A percentile compares a stretch with the other conserved stretches of the same genome.
phyloP scores from a whole-genome alignment of 192 early-diverging fungal species.

The Podila epicladia region DNA sequence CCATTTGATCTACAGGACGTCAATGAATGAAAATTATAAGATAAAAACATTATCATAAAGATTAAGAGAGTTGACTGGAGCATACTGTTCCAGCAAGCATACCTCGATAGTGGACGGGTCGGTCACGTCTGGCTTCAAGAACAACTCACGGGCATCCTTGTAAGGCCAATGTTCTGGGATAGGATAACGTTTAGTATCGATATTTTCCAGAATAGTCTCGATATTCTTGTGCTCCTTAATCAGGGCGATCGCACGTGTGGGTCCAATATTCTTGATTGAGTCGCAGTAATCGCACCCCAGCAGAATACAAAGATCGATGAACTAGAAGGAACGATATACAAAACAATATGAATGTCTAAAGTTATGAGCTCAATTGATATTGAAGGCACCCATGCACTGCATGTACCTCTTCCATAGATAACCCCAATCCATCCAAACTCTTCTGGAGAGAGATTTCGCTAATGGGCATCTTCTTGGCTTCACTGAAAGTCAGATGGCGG shows the following conservation, averaged over 20 bases:
- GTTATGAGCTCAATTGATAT: no score
- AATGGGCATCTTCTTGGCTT: constrained; percentile 90
- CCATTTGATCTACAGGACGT: constrained; percentile 68
- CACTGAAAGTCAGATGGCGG: constrained; percentile 93
- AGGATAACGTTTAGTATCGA: constrained; percentile 82
- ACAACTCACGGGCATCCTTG: constrained; percentile 88
- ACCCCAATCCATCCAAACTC: constrained; percentile 80
- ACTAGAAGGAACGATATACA: constrained; percentile 57
- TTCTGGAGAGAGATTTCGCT: constrained; percentile 87
- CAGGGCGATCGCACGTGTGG: constrained; percentile 79
- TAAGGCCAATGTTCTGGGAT: constrained; percentile 93
- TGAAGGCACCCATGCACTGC: no score
- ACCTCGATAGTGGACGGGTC: constrained; percentile 78
- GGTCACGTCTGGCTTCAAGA: constrained; percentile 80
- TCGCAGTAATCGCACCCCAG: constrained; percentile 99
- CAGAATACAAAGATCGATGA: constrained; percentile 97
- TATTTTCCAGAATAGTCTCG: constrained; percentile 78
- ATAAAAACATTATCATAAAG: background rate
- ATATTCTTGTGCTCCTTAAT: constrained; percentile 88
- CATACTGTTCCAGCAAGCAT: background rate
- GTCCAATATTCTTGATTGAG: constrained; percentile 93
- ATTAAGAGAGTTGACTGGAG: background rate
- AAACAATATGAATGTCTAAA: background rate
- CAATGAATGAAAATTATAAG: constrained; percentile 2
- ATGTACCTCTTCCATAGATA: constrained; percentile 75